Base-by-base conservation (phyloP, 2,329 filamentous ascomycete species). In the Nemania sp. region DNA sequence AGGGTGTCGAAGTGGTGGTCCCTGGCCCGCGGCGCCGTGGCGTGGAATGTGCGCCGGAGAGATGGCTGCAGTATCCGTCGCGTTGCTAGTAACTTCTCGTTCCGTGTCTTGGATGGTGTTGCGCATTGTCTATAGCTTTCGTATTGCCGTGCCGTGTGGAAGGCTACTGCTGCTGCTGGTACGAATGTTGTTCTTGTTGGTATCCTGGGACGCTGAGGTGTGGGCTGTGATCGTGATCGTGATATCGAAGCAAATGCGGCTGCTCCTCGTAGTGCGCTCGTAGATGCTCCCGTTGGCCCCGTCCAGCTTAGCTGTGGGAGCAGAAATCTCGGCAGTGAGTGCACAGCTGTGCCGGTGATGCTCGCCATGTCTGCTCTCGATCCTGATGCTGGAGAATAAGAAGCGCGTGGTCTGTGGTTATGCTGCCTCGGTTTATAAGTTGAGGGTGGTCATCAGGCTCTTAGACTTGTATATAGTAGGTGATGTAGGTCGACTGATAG, bases 1-100 rank as follows among this genome's bases (percentile, higher is more conserved):
- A 99, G 82, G 1, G 94, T 99, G 73, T 99, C 94, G 70, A 99
- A 99, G 73, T 99, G 92, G 73, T 99, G 94, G 66, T 97, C 92
- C 61, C 89, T 83, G 47, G 72, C 70, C 45, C 76, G 80, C 31
- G 74, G 66, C 2, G 82, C 70, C 1, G 90, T 88, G 30, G 84
- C 81, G 70, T 91, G 88, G 70, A 97, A 93, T 0, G 77, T 73
- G 55, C 79, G 73, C 39, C 69, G 68, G 17, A 75, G 56, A 3
- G 52, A 48, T 0, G 68, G 68, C 47, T 68, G 66, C 31, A n/a
- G n/a, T n/a, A n/a, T n/a, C n/a, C 62, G 52, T 23, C 52, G 66
- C 9, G 69, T 61, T 6, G 69, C 56, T 6, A 65, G 61, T 4
- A 51, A 40, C 34, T 59, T 46, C 14, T 46, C 51, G 23, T 41